Evolutionary conservation across 805 yeast species (phyloP).

Genomic region (Debaryomyces tyrocola): DNA sequence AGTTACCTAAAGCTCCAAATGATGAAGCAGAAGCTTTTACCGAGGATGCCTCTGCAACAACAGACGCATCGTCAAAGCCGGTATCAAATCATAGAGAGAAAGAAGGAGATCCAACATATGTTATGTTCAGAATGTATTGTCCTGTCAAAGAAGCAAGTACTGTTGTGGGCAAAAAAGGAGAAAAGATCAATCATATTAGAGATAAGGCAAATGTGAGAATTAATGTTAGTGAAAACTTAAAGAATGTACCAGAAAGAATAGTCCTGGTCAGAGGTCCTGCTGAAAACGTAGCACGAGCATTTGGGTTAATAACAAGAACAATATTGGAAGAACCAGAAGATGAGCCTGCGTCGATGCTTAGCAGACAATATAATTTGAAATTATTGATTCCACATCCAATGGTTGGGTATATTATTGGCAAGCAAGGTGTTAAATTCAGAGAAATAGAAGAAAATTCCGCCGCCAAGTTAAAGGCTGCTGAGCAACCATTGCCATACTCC

Average conservation of each 20-base stretch:
- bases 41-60: slow-evolving; percentile 1
- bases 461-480: slow-evolving; percentile 72
- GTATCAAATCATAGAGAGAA: slow-evolving; percentile 40
- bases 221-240: slow-evolving; percentile 70
- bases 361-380: slow-evolving; percentile 56
- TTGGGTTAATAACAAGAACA: slow-evolving; percentile 69
- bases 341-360: slow-evolving; percentile 55
- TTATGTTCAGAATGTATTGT: slow-evolving; percentile 72
- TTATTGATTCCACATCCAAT: slow-evolving; percentile 73
- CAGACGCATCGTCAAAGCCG: slow-evolving; percentile 24
- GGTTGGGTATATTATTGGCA: slow-evolving; percentile 81
- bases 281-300: slow-evolving; percentile 78
- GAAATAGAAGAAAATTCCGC: slow-evolving; percentile 84
- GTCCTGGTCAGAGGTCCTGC: slow-evolving; percentile 72
- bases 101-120: slow-evolving; percentile 58
- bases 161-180: slow-evolving; percentile 82
- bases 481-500: slow-evolving; percentile 67
- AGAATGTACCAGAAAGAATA: slow-evolving; percentile 72
- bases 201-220: slow-evolving; percentile 63
- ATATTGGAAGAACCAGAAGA: slow-evolving; percentile 67
- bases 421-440: slow-evolving; percentile 67
- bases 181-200: slow-evolving; percentile 62
- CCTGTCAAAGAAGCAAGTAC: slow-evolving; percentile 72
- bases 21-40: not conserved
- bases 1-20: not conserved